Base-by-base conservation (phyloP, 306 rosid species). In the Begonia peltatifolia region DNA sequence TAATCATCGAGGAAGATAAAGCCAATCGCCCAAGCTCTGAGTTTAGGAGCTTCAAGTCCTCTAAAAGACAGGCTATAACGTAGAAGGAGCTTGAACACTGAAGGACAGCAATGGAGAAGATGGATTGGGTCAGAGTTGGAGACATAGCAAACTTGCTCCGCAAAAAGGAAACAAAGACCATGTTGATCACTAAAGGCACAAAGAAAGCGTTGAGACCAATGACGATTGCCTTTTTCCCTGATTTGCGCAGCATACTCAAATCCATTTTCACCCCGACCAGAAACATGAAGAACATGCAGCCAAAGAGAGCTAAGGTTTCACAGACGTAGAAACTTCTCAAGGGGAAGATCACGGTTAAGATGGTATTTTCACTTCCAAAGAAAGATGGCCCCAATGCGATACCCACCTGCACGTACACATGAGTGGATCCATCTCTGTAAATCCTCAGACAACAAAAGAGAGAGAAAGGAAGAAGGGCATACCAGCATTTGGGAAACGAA, bases 1-100 rank as follows among this genome's bases (percentile, higher is more conserved):
- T 69, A 11, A 84, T 48, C 77, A 76, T 64, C 0, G 89, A 62
- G 2, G 81, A 52, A 2, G 86, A 66, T 11, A 67, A 41, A 0
- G 84, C 79, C 46, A 80, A 56, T 8, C 68, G 71, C 14, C 87
- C 94, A 6, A 84, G 54, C 58, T 84, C 79, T 2, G 94, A 70
- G 56, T 80, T 84, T 0, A 80, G 78, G 61, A 84, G 80, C 49
- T 84, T 84, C 12, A 75, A 42, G 42, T 80, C 83, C 8, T 47
- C 57, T 2, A 84, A 22, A 16, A 65, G 64, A 50, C 74, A 70
- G 0, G 71, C 60, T 4, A 70, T 68, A 47, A 71, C 81, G 8
- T 75, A 68, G 60, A 84, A 78, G 9, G 81, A 75, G 52, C 69
- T 58, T 0, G 36, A 6, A 63, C 81, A 57, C 11, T 76, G 68